Percentiles rank a stretch among this genome's conserved stretches.
Conservation (phyloP, 352 stramenopile genomes). For the Globisporangium radiosum region DNA sequence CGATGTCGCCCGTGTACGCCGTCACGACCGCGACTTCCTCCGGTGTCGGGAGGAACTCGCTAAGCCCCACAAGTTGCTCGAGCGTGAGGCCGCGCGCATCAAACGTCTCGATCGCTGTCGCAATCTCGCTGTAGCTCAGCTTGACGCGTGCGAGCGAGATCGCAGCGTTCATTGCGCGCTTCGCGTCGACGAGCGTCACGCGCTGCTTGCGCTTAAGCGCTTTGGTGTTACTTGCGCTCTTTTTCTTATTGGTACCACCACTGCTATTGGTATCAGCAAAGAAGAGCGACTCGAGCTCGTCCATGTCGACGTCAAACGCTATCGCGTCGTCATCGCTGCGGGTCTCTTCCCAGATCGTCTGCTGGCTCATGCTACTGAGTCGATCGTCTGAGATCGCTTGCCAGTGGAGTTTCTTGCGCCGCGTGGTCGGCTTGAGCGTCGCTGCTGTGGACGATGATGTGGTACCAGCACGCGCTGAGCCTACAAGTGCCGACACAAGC, state of each 20-base stretch:
- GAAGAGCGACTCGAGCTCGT: slow-evolving; percentile 83
- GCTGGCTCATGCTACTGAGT: slow-evolving; percentile 56
- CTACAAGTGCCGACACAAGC: slow-evolving; percentile 30
- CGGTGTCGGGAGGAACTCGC: slow-evolving; percentile 91
- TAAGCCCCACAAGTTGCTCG: slow-evolving; percentile 83
- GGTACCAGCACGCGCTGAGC: neutral
- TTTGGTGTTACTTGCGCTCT: slow-evolving; percentile 30
- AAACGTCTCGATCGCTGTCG: slow-evolving; percentile 64
- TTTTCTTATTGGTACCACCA: slow-evolving; percentile 29
- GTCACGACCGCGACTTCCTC: slow-evolving; percentile 88
- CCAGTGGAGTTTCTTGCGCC: slow-evolving; percentile 89
- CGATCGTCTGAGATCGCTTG: slow-evolving; percentile 81
- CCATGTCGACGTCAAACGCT: slow-evolving; percentile 84
- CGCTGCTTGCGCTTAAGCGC: slow-evolving; percentile 67
- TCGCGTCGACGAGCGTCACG: slow-evolving; percentile 92
- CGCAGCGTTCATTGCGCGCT: slow-evolving; percentile 96
- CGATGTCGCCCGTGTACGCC: slow-evolving; percentile 66
- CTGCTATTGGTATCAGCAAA: slow-evolving; percentile 55
- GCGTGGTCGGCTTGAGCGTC: slow-evolving; percentile 19
- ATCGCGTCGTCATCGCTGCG: slow-evolving; percentile 50
- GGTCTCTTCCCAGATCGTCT: slow-evolving; percentile 75
- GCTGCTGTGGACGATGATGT: neutral
- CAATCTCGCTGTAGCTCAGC: slow-evolving; percentile 87
- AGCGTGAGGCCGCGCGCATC: slow-evolving; percentile 52
- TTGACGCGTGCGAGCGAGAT: slow-evolving; percentile 95